Conservation (phyloP, 31 red algal species). For the Porphyra umbilicalis region DNA sequence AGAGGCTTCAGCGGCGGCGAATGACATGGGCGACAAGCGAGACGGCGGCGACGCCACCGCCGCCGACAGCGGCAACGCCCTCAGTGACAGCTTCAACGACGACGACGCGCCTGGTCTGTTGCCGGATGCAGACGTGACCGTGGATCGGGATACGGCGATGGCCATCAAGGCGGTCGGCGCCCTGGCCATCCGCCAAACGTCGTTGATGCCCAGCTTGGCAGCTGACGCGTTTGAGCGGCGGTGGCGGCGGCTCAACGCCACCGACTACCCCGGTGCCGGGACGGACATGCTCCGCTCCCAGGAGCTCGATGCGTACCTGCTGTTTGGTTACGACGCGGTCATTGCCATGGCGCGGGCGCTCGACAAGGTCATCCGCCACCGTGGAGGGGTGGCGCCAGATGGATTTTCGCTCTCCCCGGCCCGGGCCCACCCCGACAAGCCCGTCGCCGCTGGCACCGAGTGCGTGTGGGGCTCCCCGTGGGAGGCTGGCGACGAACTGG, state of each 20-base stretch:
- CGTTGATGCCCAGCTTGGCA: background rate
- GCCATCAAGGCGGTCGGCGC: background rate
- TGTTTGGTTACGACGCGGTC: background rate
- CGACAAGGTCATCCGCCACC: background rate
- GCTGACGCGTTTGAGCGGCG: background rate
- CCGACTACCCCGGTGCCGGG: background rate
- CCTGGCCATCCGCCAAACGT: background rate
- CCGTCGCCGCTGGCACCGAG: background rate
- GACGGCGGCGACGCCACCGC: background rate
- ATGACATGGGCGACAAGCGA: too few relatives aligned
- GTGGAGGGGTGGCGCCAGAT: background rate
- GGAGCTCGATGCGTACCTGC: background rate
- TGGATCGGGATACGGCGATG: background rate
- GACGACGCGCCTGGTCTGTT: background rate
- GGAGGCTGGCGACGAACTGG: background rate
- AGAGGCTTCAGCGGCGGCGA: too few relatives aligned
- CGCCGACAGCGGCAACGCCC: background rate
- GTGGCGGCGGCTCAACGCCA: background rate
- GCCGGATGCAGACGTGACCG: background rate
- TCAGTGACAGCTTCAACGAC: background rate
- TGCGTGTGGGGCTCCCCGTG: background rate
- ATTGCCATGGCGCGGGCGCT: background rate
- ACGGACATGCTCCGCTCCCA: conserved; percentile 1
- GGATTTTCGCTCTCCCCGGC: background rate
- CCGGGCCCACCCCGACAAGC: background rate